phyloP scores from a whole-genome alignment of 371 early-diverging fungal species.

The Mortierella sp. region DNA sequence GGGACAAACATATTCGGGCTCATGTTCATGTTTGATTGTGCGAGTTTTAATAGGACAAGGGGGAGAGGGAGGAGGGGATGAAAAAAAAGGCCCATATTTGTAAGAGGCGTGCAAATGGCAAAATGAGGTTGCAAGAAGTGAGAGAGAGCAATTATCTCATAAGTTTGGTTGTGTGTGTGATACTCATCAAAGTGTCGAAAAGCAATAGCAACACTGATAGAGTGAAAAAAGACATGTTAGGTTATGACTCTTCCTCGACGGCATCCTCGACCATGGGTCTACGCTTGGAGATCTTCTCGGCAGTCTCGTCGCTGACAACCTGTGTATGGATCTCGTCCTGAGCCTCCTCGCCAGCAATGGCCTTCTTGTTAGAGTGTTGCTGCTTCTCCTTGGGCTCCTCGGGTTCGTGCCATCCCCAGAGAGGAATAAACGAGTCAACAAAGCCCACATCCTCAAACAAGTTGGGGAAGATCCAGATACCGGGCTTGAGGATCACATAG shows the following conservation, averaged over 20 bases:
- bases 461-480: constrained; percentile 99
- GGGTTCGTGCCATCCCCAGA: constrained; percentile 93
- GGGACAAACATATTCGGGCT: background rate
- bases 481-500: constrained; percentile 83
- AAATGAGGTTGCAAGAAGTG: background rate
- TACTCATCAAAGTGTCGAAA: background rate
- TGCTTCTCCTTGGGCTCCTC: constrained; percentile 44
- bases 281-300: constrained; percentile 34
- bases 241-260: constrained; percentile 37
- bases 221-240: background rate
- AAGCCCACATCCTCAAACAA: constrained; percentile 99
- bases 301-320: constrained; percentile 61
- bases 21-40: constrained; percentile 3
- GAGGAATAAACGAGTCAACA: constrained; percentile 97
- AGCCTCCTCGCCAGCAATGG: constrained; percentile 37
- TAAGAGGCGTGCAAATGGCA: background rate
- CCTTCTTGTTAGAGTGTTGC: constrained; percentile 17
- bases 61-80: background rate
- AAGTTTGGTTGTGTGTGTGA: background rate
- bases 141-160: background rate
- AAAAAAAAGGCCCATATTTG: constrained; percentile 2
- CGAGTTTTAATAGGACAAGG: background rate
- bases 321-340: constrained; percentile 40
- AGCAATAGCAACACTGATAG: background rate
- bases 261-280: constrained; percentile 52